A percentile compares a stretch with the other conserved stretches of the same genome.
Conservation (phyloP, 331 rosid genomes). For the Spiraea crenata region DNA sequence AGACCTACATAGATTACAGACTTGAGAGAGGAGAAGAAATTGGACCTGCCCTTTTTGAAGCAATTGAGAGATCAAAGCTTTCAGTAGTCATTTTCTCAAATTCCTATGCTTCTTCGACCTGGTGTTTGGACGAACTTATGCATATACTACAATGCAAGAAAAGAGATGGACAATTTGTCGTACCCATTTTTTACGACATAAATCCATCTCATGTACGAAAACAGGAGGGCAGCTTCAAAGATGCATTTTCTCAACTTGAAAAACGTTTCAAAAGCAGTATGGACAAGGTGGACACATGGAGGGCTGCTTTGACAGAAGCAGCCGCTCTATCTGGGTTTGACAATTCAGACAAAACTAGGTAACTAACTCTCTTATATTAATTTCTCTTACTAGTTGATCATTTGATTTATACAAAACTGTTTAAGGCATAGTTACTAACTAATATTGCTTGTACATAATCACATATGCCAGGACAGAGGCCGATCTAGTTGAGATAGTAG, state of each 20-base stretch:
- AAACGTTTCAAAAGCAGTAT: background rate
- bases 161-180: background rate
- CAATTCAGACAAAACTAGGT: background rate
- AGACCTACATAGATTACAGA: conserved; percentile 22
- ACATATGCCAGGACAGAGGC: conserved; percentile 18
- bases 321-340: conserved; percentile 8
- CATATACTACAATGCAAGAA: background rate
- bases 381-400: background rate
- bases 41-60: conserved; percentile 2
- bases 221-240: background rate
- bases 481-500: conserved; percentile 16
- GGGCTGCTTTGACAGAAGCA: conserved; percentile 2
- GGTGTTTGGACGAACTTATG: conserved; percentile 13
- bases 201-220: background rate
- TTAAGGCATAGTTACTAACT: background rate
- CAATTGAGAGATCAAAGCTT: conserved; percentile 10
- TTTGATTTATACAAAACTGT: background rate
- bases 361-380: background rate
- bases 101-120: conserved; percentile 3
- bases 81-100: conserved; percentile 1
- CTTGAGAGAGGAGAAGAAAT: conserved; percentile 22
- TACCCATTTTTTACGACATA: background rate
- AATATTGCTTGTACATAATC: background rate
- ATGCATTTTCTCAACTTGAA: conserved; percentile 1
- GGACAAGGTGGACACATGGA: conserved; percentile 3